phyloP scores from a whole-genome alignment of 2,329 filamentous ascomycete species.

The Fusarium torreyae region DNA sequence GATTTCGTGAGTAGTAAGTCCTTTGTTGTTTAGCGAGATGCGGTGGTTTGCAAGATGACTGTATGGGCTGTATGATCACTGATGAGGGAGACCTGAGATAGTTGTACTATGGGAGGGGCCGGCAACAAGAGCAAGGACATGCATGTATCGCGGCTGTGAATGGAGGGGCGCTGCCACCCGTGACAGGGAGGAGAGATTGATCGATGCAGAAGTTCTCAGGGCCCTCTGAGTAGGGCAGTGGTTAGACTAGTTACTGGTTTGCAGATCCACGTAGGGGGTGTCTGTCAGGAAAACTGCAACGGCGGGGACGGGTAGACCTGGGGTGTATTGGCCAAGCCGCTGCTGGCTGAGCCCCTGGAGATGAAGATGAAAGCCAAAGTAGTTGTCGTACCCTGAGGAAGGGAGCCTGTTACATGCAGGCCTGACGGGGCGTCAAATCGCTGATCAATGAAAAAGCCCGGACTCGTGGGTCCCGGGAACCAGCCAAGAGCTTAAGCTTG shows the following conservation, averaged over 20 bases:
- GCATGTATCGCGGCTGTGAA: slow-evolving; percentile 44
- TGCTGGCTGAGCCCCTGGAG: slow-evolving; percentile 43
- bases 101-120: slow-evolving; percentile 44
- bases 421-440: slow-evolving; percentile 47
- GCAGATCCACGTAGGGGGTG: slow-evolving; percentile 41
- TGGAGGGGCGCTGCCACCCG: slow-evolving; percentile 39
- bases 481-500: slow-evolving; percentile 46
- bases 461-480: slow-evolving; percentile 47
- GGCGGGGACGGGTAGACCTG: slow-evolving; percentile 36
- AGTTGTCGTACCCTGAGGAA: slow-evolving; percentile 44
- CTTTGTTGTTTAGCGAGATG: slow-evolving; percentile 38
- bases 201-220: slow-evolving; percentile 41
- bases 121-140: slow-evolving; percentile 35
- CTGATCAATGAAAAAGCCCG: slow-evolving; percentile 47
- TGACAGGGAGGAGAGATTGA: slow-evolving; percentile 44
- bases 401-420: slow-evolving; percentile 45
- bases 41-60: slow-evolving; percentile 42
- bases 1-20: slow-evolving; percentile 41
- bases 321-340: slow-evolving; percentile 34
- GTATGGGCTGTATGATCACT: slow-evolving; percentile 34
- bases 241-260: slow-evolving; percentile 37
- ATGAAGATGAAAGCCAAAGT: slow-evolving; percentile 38
- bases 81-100: slow-evolving; percentile 39
- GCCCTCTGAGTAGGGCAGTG: slow-evolving; percentile 39
- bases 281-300: slow-evolving; percentile 36